A percentile compares a stretch with the other conserved stretches of the same genome.
Evolutionary conservation across 441 rosid genomes (phyloP).

Genomic region (Manihot esculenta): DNA sequence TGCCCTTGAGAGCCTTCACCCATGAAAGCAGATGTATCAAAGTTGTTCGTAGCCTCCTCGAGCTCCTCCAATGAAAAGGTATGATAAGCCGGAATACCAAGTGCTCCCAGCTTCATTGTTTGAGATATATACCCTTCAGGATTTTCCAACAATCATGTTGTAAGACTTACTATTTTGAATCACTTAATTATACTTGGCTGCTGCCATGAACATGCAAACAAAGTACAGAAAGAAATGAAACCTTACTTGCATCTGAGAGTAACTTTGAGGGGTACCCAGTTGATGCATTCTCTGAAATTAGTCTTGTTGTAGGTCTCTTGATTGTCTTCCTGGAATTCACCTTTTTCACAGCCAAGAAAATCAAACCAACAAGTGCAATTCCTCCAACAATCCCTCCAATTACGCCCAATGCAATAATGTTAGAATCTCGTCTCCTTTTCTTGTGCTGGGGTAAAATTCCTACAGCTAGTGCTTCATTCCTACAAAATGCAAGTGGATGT

Average conservation of each 20-base stretch:
- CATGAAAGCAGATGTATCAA: constrained; percentile 79
- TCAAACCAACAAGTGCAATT: constrained; percentile 41
- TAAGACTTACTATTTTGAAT: constrained; percentile 17
- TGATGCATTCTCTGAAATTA: constrained; percentile 68
- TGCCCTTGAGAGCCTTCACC: constrained; percentile 95
- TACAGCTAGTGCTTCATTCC: constrained; percentile 88
- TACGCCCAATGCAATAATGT: constrained; percentile 49
- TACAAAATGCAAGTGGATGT: constrained; percentile 66
- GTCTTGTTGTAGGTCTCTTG: constrained; percentile 48
- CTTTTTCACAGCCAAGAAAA: constrained; percentile 49
- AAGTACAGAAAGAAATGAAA: constrained; percentile 11
- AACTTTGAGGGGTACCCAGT: constrained; percentile 76
- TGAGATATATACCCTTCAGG: constrained; percentile 83
- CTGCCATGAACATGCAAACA: not conserved
- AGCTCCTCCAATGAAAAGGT: constrained; percentile 85
- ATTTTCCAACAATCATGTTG: constrained; percentile 8
- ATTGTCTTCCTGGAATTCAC: constrained; percentile 28
- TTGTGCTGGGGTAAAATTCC: constrained; percentile 62
- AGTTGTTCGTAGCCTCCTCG: constrained; percentile 82
- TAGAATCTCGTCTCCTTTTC: constrained; percentile 34
- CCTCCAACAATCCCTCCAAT: constrained; percentile 62
- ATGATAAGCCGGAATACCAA: constrained; percentile 83
- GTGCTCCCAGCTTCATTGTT: constrained; percentile 82
- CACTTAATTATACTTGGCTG: not conserved
- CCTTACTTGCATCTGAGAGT: constrained; percentile 85